Conservation (phyloP, 495 filamentous ascomycete genomes). For the Aspergillus kassunensis region DNA sequence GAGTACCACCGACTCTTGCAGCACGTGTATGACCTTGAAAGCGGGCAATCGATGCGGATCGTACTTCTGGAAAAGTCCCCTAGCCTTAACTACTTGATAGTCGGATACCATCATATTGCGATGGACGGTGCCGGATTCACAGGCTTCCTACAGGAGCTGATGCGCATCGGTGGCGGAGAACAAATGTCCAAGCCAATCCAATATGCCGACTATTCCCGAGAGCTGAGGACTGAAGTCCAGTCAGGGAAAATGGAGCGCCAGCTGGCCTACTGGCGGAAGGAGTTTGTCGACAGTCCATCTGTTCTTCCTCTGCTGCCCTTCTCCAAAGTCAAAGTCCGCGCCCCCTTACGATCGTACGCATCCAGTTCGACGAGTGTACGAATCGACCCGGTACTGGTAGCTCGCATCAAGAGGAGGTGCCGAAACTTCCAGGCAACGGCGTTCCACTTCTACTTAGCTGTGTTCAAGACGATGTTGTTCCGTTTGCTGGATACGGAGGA, state of each 20-base stretch:
- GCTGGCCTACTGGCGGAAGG: conserved; percentile 31
- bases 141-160: conserved; percentile 23
- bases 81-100: conserved; percentile 25
- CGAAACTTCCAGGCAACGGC: neutral
- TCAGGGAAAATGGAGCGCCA: conserved; percentile 16
- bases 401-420: neutral
- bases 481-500: neutral
- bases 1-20: conserved; percentile 13
- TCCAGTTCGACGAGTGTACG: too few relatives aligned
- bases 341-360: neutral
- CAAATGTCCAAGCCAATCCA: conserved; percentile 16
- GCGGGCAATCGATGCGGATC: conserved; percentile 27
- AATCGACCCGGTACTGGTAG: too few relatives aligned
- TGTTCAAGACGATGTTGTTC: neutral
- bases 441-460: conserved; percentile 9
- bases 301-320: conserved; percentile 36
- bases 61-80: conserved; percentile 19
- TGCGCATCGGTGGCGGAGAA: conserved; percentile 24
- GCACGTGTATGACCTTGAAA: conserved; percentile 28
- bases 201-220: conserved; percentile 22
- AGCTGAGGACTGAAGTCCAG: conserved; percentile 21
- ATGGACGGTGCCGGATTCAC: conserved; percentile 46
- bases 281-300: conserved; percentile 12
- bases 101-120: conserved; percentile 44
- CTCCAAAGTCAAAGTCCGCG: conserved; percentile 3